Conservation (phyloP, 2,329 filamentous ascomycete genomes). For the Ophiostoma sp. region DNA sequence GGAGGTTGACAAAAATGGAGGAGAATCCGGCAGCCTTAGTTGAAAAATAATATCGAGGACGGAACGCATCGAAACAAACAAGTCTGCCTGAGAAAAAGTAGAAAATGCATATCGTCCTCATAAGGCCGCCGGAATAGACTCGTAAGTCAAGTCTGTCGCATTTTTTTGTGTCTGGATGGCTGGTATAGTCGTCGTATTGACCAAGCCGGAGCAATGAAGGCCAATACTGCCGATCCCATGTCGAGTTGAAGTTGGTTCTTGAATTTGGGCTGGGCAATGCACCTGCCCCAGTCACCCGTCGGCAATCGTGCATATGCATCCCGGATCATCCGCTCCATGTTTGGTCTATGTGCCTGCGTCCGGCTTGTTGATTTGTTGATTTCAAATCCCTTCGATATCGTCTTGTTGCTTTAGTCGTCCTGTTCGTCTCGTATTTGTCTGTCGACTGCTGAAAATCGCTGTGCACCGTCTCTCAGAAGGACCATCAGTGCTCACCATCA, state of each 20-base stretch:
- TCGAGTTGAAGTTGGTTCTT: too few relatives aligned
- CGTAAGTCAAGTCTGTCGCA: background rate
- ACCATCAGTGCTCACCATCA: background rate
- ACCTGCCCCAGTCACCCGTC: background rate
- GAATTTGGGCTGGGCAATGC: background rate
- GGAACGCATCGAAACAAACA: background rate
- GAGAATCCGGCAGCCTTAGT: background rate
- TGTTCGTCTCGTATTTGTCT: background rate
- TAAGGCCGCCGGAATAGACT: background rate
- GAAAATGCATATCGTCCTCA: background rate
- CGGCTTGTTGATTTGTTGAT: background rate
- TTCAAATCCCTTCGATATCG: background rate
- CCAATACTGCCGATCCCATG: background rate
- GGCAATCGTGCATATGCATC: slow-evolving; percentile 9
- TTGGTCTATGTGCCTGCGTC: background rate
- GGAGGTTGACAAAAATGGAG: background rate
- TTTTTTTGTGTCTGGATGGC: background rate
- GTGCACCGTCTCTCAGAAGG: background rate
- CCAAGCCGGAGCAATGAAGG: background rate
- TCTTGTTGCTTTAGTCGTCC: background rate
- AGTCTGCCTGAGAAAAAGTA: background rate
- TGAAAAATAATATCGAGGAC: background rate
- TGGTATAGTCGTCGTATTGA: background rate
- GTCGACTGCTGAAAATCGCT: background rate
- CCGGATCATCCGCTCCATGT: background rate